Percentiles rank a stretch among this genome's conserved stretches.
These are phyloP conservation scores for Eucalyptus lansdowneana DNA, from an alignment of 345 rosid genomes.

Conservation along the genomic window DNA sequence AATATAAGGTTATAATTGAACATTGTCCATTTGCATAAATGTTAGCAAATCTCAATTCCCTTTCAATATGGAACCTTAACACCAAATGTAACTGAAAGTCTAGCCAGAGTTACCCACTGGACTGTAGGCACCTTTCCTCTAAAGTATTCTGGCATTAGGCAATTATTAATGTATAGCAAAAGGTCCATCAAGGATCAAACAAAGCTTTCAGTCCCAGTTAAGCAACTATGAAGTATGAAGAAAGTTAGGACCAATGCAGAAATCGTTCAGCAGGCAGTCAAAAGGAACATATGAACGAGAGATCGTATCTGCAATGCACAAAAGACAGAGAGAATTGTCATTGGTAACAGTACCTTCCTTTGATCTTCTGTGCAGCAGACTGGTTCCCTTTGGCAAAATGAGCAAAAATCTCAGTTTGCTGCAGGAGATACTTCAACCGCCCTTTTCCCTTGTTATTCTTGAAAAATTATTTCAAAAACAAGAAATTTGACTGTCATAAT, in stretches of 20 bases:
- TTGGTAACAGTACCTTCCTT: constrained; percentile 55
- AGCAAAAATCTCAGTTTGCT: constrained; percentile 96
- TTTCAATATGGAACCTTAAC: background rate
- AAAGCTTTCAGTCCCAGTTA: background rate
- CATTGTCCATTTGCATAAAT: background rate
- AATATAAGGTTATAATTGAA: background rate
- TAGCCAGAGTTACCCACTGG: background rate
- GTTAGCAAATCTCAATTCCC: background rate
- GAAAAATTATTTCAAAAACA: background rate
- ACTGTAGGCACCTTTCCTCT: background rate
- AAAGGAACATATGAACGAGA: background rate
- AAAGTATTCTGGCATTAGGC: background rate
- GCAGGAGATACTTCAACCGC: constrained; percentile 78
- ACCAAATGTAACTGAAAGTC: background rate
- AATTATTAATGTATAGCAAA: background rate
- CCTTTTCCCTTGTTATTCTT: constrained; percentile 92
- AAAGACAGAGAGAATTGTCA: background rate
- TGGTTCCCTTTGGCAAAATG: constrained; percentile 90
- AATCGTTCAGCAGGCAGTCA: background rate
- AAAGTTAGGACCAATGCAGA: background rate
- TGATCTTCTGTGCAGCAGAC: constrained; percentile 56
- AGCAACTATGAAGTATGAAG: background rate
- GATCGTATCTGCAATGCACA: background rate
- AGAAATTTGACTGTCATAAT: background rate
- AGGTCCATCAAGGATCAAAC: background rate